Evolutionary conservation across 2,329 filamentous ascomycete species (phyloP).

Genomic region (Tolypocladium capitatum): DNA sequence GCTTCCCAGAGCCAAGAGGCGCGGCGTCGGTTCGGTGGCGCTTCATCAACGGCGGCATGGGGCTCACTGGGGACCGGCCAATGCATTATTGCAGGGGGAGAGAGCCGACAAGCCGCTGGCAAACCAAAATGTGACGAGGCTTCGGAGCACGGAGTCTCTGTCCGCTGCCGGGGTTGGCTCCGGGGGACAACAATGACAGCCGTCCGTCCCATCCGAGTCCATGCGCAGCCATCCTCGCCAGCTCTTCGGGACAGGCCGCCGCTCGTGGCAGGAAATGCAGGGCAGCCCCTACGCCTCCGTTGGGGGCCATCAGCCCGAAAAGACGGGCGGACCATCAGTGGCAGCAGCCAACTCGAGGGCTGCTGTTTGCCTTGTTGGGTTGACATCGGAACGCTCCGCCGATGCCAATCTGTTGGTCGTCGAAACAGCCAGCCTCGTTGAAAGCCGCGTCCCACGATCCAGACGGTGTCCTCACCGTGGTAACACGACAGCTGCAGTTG

Average conservation of each 20-base stretch:
- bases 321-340: background rate
- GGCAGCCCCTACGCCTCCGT: background rate
- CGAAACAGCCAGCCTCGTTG: background rate
- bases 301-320: background rate
- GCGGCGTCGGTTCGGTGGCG: background rate
- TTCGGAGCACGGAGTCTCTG: background rate
- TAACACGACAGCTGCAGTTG: background rate
- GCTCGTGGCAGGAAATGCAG: background rate
- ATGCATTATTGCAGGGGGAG: too few species aligned
- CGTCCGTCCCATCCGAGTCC: background rate
- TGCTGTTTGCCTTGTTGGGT: background rate
- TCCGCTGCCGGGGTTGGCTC: background rate
- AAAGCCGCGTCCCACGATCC: background rate
- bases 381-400: background rate
- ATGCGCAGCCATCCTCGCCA: too few species aligned
- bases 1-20: background rate
- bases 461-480: background rate
- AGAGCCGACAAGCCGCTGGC: background rate
- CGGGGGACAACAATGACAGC: background rate
- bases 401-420: background rate
- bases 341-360: background rate
- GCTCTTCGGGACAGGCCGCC: background rate
- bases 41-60: background rate
- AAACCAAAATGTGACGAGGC: background rate
- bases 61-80: background rate